Evolutionary conservation across 106 monocot genomes (phyloP), one percentile per base, ranked within the genome.

Genomic region (Vanilla planifolia): DNA sequence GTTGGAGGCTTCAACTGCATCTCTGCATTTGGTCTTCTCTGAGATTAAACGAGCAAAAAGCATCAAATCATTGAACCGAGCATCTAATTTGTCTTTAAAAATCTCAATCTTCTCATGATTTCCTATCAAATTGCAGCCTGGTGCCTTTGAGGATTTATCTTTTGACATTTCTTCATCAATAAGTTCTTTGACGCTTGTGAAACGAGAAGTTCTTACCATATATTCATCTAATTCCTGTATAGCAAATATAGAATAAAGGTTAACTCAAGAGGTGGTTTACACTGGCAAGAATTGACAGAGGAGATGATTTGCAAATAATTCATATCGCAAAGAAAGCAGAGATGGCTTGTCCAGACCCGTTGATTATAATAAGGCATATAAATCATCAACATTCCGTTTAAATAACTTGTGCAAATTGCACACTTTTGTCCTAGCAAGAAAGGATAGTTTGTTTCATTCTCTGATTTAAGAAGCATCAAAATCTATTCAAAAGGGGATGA

Each of bases 111-210:
- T 47, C 52, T 76, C 59, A 40, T 61, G 37, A 59, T 51, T 10
- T 22, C 43, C 67, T 51, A 70, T 73, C 34, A 43, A 21, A 6
- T 15, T 57, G 17, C 43, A 39, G 42, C 7, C 19, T 15, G 57
- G 35, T 32, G 50, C 21, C 33, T 61, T 66, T 26, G 66, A 19
- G 33, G 22, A 19, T 58, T 60, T 60, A 20, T 56, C 61, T 61
- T 8, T 61, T 11, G 80, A 69, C 76, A 85, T 81, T 69, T 81
- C 81, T 68, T 79, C 74, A 50, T 82, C 82, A 60, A 82, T 82
- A n/a, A 71, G 80, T 52, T 43, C 44, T 70, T 88, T 80, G n/a
- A 80, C 64, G 41, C 69, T 93, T 53, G 75, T 23, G 17, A 63
- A 57, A 41, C 63, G 48, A 21, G 46, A 64, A 43, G 42, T 43